A percentile compares a stretch with the other conserved stretches of the same genome.
Evolutionary conservation across 2,329 filamentous ascomycete genomes (phyloP).

Genomic region (Byssoonygena ceratinophila): DNA sequence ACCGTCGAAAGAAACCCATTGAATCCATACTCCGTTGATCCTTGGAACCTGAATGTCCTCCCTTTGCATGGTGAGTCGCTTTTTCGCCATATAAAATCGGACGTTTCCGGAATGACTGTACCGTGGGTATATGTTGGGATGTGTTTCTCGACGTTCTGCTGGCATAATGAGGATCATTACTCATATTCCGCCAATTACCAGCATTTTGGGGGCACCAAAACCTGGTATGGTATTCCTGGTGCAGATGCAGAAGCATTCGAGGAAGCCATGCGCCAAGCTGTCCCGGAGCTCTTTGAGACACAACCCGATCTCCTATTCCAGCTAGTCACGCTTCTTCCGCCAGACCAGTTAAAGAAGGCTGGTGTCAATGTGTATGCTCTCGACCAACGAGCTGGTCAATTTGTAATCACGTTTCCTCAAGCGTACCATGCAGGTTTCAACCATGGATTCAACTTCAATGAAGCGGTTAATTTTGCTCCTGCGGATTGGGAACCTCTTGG

Average conservation of each 20-base stretch:
- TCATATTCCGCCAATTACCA: conserved; percentile 97
- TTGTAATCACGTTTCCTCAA: conserved; percentile 92
- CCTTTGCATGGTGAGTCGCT: conserved; percentile 84
- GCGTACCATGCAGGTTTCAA: conserved; percentile 98
- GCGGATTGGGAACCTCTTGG: conserved; percentile 91
- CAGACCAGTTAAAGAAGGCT: conserved; percentile 83
- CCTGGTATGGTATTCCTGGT: conserved; percentile 95
- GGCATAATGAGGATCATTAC: conserved; percentile 98
- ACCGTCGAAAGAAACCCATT: conserved; percentile 84
- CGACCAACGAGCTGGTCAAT: conserved; percentile 91
- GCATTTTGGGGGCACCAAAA: conserved; percentile 95
- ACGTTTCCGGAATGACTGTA: conserved; percentile 98
- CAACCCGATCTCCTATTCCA: conserved; percentile 95
- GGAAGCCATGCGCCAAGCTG: conserved; percentile 84
- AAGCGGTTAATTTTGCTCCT: conserved; percentile 96
- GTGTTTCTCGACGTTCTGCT: conserved; percentile 99
- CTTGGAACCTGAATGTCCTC: conserved; percentile 91
- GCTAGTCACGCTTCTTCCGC: conserved; percentile 87
- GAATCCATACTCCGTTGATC: conserved; percentile 76
- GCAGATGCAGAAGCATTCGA: conserved; percentile 93
- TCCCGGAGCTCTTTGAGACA: conserved; percentile 92
- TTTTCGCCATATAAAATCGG: conserved; percentile 94
- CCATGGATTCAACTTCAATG: conserved; percentile 97
- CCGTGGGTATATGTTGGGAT: conserved; percentile 99
- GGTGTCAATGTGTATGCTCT: conserved; percentile 87